Conservation (phyloP, 225 moss, liverwort and hornwort genomes). For the Lunularia cruciata region DNA sequence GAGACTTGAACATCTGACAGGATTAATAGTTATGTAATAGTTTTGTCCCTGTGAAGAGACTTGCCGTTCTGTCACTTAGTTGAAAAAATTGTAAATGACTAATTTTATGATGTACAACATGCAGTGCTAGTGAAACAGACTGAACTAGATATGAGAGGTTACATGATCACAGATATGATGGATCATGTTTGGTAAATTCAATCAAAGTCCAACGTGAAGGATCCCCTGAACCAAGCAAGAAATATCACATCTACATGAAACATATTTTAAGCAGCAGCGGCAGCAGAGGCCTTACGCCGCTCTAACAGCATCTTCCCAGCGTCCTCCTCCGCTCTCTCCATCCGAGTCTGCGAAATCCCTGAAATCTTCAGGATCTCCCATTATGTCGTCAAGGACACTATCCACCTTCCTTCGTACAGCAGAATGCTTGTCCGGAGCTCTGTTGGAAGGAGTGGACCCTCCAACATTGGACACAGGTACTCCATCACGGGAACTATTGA, state of each 20-base stretch:
- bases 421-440: constrained; percentile 54
- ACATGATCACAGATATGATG: constrained; percentile 62
- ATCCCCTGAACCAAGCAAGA: constrained; percentile 53
- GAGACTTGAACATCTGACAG: neutral
- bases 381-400: constrained; percentile 93
- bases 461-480: constrained; percentile 32
- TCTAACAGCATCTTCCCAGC: constrained; percentile 86
- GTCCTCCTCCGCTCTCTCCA: constrained; percentile 75
- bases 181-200: constrained; percentile 73
- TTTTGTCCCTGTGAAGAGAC: neutral
- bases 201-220: constrained; percentile 70
- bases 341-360: constrained; percentile 90
- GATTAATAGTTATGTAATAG: neutral
- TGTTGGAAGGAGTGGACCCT: constrained; percentile 34
- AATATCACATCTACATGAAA: constrained; percentile 39
- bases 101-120: constrained; percentile 13
- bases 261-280: constrained; percentile 68
- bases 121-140: constrained; percentile 13
- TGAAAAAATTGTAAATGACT: neutral
- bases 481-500: constrained; percentile 38
- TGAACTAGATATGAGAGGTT: constrained; percentile 29
- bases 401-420: constrained; percentile 69
- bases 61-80: constrained; percentile 3
- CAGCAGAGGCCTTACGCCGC: constrained; percentile 98
- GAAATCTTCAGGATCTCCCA: constrained; percentile 96